Evolutionary conservation across 805 yeast genomes (phyloP), one percentile per base, ranked within the genome.

Genomic region (Hanseniaspora valbyensis): DNA sequence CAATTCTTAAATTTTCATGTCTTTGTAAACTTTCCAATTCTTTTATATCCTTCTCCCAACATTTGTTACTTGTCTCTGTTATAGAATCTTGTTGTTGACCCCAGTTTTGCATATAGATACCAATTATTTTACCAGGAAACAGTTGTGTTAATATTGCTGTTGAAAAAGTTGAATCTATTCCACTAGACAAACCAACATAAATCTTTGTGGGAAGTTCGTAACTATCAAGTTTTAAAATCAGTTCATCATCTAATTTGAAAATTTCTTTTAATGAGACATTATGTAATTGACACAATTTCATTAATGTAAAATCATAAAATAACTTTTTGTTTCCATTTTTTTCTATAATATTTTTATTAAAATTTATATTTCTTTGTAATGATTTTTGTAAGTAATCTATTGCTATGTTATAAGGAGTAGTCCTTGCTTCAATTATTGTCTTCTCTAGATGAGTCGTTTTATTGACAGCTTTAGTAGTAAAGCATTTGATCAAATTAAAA

Each of bases 31-130:
- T 62, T 58, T 77, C 76, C 1, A 87, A 96, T 53, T 84, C 92
- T 53, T 76, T 77, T 95, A 96, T 87, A 58, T 90, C 97, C 14
- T 75, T 70, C 57, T 92, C 97, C 4, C 84, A 76, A 61, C 97
- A 89, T 3, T 58, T 54, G 21, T 58, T 61, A 2, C 38, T 42
- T 14, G n/a, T 25, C 3, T 21, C 33, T 8, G 21, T n/a, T 22
- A 42, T 14, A 12, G 28, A 13, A 14, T 48, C 52, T 21, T 41
- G 46, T 32, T 49, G 46, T 22, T 49, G 22, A 2, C 53, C 53
- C 96, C 96, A 92, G 66, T 92, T 92, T 37, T 87, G 83, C 97
- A 92, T 92, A 65, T 84, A 90, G 1, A 92, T 72, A 0, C 96
- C 98, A 41, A 72, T 65, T 2, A 84, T 77, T 2, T 68, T 67